phyloP scores from a whole-genome alignment of 768 basidiomycete genomes.

The Boletus fagicola region DNA sequence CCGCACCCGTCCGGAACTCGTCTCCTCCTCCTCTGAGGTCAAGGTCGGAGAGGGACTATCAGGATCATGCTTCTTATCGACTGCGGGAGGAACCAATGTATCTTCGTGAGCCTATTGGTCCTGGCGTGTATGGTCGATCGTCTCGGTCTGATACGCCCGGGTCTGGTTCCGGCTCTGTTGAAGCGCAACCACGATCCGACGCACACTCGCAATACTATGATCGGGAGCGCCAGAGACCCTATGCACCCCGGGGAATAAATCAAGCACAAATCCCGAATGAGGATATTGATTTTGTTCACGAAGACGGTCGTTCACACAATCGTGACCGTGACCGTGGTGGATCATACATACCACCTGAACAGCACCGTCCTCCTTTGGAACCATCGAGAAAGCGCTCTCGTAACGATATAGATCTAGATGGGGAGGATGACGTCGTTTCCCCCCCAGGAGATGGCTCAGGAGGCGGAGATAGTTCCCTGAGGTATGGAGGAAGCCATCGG shows the following conservation, averaged over 20 bases:
- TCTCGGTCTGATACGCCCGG: conserved; percentile 61
- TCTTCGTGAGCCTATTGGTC: conserved; percentile 32
- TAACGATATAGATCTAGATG: conserved; percentile 65
- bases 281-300: conserved; percentile 52
- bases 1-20: conserved; percentile 39
- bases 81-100: conserved; percentile 31
- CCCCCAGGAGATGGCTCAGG: conserved; percentile 30
- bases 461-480: conserved; percentile 29
- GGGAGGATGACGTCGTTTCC: conserved; percentile 46
- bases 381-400: conserved; percentile 55
- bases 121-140: conserved; percentile 31
- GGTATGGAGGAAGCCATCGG: conserved; percentile 38
- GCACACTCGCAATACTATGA: conserved; percentile 46
- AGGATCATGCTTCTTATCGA: conserved; percentile 32
- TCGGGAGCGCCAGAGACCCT: conserved; percentile 47
- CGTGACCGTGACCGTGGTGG: conserved; percentile 41
- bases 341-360: conserved; percentile 34
- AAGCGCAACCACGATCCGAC: conserved; percentile 51
- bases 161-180: conserved; percentile 52
- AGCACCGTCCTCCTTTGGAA: conserved; percentile 41
- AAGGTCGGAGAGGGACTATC: conserved; percentile 33
- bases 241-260: conserved; percentile 51
- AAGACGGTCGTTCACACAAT: conserved; percentile 45
- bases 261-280: conserved; percentile 40
- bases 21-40: conserved; percentile 40